These are phyloP conservation scores for Albizia julibrissin DNA, from an alignment of 306 rosid genomes.

Conservation along the genomic window DNA sequence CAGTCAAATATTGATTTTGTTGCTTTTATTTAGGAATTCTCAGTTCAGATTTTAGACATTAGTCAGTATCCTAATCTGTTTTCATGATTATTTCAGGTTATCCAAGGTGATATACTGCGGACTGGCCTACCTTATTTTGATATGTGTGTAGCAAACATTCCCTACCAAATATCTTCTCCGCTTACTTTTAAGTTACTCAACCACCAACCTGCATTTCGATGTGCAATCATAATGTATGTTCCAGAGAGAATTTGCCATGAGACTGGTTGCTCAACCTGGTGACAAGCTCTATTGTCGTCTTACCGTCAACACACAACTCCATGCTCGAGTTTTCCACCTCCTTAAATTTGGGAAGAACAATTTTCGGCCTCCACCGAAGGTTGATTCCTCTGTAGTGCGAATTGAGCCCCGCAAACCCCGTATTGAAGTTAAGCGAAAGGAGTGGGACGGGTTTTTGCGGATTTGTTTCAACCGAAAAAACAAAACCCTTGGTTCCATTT, in stretches of 20 bases:
- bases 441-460: constrained; percentile 89
- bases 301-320: constrained; percentile 78
- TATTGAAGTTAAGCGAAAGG: constrained; percentile 71
- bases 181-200: constrained; percentile 84
- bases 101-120: constrained; percentile 85
- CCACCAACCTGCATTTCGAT: constrained; percentile 79
- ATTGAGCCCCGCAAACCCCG: constrained; percentile 84
- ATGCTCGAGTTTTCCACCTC: constrained; percentile 80
- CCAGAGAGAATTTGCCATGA: constrained; percentile 93
- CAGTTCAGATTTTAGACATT: too few species aligned
- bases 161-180: constrained; percentile 91
- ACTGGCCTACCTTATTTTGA: constrained; percentile 94
- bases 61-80: too few species aligned
- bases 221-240: constrained; percentile 98
- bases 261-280: constrained; percentile 94
- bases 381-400: constrained; percentile 85
- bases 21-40: too few species aligned
- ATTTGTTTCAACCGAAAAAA: constrained; percentile 86
- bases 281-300: constrained; percentile 92
- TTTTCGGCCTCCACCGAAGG: constrained; percentile 90
- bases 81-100: constrained; percentile 45
- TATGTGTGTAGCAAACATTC: constrained; percentile 92
- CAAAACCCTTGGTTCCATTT: constrained; percentile 87
- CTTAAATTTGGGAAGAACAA: constrained; percentile 92
- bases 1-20: background rate